Percentiles rank a stretch among this genome's conserved stretches.
These are phyloP conservation scores for Apiospora sp. DNA, from an alignment of 2,329 filamentous ascomycete species.

Conservation along the genomic window DNA sequence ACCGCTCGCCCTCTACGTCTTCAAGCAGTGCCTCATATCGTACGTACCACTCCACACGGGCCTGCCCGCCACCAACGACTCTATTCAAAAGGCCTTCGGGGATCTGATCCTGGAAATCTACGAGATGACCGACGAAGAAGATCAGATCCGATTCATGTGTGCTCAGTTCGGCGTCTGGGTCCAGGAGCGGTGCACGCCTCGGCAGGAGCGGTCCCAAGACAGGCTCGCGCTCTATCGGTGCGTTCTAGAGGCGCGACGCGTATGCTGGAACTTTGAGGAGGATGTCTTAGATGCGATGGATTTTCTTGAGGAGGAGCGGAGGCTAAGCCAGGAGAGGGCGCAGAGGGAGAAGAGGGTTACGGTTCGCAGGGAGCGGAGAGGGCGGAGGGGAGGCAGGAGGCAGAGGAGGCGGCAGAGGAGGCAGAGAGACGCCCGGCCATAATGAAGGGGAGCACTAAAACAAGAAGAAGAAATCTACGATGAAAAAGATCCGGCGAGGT, in stretches of 20 bases:
- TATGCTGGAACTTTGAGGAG: background rate
- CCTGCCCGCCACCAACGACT: background rate
- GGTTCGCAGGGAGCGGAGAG: too few species aligned
- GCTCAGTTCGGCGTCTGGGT: background rate
- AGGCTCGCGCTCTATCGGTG: background rate
- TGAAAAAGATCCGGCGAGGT: too few species aligned
- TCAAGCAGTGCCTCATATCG: constrained; percentile 10
- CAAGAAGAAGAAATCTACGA: too few species aligned
- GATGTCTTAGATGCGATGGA: background rate
- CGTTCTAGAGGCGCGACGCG: background rate
- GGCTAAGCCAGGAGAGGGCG: too few species aligned
- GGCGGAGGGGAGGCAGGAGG: background rate
- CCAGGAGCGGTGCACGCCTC: background rate
- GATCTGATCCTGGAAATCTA: background rate
- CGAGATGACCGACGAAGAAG: background rate
- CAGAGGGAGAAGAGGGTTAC: too few species aligned
- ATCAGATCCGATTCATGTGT: background rate
- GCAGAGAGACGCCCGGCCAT: background rate
- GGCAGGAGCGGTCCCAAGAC: background rate
- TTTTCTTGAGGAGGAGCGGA: background rate
- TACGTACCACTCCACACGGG: background rate
- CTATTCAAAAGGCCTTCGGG: background rate
- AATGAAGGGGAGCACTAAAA: too few species aligned
- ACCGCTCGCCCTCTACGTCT: background rate
- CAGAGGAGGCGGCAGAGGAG: too few species aligned